Conservation (phyloP, 768 basidiomycete genomes). For the Russula brevipes region DNA sequence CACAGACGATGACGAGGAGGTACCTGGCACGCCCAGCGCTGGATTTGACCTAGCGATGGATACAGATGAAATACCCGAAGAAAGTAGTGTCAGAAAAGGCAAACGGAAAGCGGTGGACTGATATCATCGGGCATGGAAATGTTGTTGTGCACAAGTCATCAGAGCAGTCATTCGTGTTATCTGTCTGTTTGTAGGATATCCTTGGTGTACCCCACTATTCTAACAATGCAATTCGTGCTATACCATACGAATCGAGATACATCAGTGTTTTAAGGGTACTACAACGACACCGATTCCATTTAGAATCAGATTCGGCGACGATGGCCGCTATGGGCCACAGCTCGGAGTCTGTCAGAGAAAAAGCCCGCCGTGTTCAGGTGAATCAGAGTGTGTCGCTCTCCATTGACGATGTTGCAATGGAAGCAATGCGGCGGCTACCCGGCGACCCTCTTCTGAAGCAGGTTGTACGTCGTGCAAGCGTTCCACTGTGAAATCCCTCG, state of each 20-base stretch:
- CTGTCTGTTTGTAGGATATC: neutral
- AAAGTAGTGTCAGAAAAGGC: constrained; percentile 45
- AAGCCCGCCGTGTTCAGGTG: neutral
- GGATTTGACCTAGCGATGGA: constrained; percentile 13
- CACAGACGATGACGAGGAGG: constrained; percentile 57
- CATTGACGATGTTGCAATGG: constrained; percentile 56
- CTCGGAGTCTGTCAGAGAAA: neutral
- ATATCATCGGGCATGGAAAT: neutral
- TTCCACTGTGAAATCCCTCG: constrained; percentile 52
- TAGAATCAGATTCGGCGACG: neutral
- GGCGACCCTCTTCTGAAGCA: constrained; percentile 91
- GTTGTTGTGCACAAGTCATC: neutral
- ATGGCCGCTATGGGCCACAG: too few relatives aligned
- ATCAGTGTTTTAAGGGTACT: neutral
- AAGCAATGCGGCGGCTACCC: constrained; percentile 86
- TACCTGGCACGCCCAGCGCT: constrained; percentile 23
- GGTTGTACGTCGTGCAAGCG: constrained; percentile 92
- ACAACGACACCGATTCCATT: neutral
- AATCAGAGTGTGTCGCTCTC: constrained; percentile 31
- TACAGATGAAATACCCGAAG: constrained; percentile 32
- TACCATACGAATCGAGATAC: neutral
- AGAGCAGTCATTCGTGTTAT: neutral
- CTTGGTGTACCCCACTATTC: neutral
- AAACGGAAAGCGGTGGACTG: constrained; percentile 53
- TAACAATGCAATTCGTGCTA: neutral